Evolutionary conservation across 2,329 filamentous ascomycete species (phyloP), one percentile per base, ranked within the genome.

Genomic region (Clarireedia paspali): DNA sequence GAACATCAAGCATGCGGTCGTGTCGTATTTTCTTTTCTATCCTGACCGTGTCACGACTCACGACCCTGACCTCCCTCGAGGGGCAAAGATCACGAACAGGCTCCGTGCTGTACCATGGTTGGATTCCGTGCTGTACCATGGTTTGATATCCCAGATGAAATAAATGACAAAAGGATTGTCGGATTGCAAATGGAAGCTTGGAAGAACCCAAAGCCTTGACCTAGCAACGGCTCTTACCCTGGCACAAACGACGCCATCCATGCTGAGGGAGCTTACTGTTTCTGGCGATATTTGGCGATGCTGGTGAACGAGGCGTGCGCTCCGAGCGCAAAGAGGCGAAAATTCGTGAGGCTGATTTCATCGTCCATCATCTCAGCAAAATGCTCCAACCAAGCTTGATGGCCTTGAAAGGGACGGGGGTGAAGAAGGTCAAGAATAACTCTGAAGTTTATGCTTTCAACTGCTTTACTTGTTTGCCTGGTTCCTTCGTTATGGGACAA

Each of bases 181-280:
- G 24, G 23, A 14, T 46, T 47, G 20, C 23, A 15, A 20, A 14
- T 47, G 10, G 44, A 24, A 47, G 26, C 23, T 34, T 34, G 30
- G 30, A 34, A 24, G 24, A 14, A 23, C 12, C 26, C 45, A 40
- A 55, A 44, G 39, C 24, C 39, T 20, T 55, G 38, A 44, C 46
- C 36, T 55, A 44, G 52, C 39, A 55, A 55, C 52, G 52, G 52
- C 52, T 55, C 52, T 53, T 53, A 14, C 36, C 45, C 52, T 55
- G 36, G 46, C 42, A 39, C 17, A 24, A 17, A 24, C 26, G 27
- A 30, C 12, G 26, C 17, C 24, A 50, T 24, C 52, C 46, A 44
- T 15, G 46, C 24, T 27, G 17, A 23, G n/a, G 2, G 20, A 42
- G 44, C 52, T 54, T 54, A 55, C 52, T 20, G 24, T 20, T 44